Conservation (phyloP, 2,329 filamentous ascomycete species). For the Ophiostoma ips region DNA sequence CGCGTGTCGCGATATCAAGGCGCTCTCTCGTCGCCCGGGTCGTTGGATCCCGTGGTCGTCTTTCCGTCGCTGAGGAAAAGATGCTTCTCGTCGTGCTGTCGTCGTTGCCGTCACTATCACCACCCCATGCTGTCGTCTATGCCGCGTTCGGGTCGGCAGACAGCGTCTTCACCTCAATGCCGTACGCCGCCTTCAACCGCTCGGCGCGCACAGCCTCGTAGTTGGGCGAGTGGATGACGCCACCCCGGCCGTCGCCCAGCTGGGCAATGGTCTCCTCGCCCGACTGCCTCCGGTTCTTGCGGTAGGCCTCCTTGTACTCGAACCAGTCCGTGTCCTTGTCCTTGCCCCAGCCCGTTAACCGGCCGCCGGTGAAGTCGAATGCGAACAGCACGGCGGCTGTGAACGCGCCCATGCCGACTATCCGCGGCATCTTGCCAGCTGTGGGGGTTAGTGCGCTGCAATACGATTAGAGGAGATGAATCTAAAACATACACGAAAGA, state of each 20-base stretch:
- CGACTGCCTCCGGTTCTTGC: slow-evolving; percentile 60
- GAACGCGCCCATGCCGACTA: slow-evolving; percentile 50
- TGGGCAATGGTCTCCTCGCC: slow-evolving; percentile 67
- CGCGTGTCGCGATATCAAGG: background rate
- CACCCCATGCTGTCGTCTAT: background rate
- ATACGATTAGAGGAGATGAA: background rate
- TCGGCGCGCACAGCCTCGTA: slow-evolving; percentile 74
- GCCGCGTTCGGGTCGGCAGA: slow-evolving; percentile 29
- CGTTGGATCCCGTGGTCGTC: background rate
- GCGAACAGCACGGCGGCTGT: slow-evolving; percentile 45
- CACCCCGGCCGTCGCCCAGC: slow-evolving; percentile 77
- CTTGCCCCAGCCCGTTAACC: slow-evolving; percentile 31
- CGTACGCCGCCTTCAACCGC: slow-evolving; percentile 75
- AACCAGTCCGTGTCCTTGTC: slow-evolving; percentile 54
- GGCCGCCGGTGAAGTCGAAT: slow-evolving; percentile 55
- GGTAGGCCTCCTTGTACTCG: slow-evolving; percentile 58
- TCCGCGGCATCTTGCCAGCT: slow-evolving; percentile 54
- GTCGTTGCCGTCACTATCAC: background rate
- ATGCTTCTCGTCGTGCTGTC: background rate
- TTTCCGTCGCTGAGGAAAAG: background rate
- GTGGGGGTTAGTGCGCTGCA: slow-evolving; percentile 2
- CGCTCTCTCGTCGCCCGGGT: background rate
- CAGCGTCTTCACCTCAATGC: slow-evolving; percentile 65
- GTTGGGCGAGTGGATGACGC: slow-evolving; percentile 57
- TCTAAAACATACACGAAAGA: slow-evolving; percentile 48